Evolutionary conservation across 345 rosid species (phyloP).

Genomic region (Populus alba): DNA sequence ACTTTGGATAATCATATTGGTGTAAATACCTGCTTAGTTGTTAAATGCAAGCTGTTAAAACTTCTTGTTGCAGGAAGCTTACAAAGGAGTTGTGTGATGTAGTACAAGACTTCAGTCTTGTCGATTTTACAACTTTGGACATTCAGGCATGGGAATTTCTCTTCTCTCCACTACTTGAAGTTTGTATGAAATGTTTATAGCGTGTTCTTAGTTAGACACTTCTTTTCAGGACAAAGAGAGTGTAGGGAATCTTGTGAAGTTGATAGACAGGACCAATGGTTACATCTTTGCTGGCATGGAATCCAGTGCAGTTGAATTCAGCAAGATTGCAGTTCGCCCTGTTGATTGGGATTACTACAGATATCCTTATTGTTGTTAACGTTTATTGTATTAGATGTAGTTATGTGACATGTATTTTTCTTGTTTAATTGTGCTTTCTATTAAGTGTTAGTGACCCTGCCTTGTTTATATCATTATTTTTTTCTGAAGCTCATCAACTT

Average conservation of each 20-base stretch:
- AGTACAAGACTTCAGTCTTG: constrained; percentile 65
- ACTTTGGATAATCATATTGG: not conserved
- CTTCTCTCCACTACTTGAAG: not conserved
- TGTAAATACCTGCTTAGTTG: no score
- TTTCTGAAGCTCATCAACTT: not conserved
- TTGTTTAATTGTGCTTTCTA: not conserved
- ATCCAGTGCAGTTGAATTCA: constrained; percentile 82
- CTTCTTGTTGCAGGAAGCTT: constrained; percentile 59
- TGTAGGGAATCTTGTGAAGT: constrained; percentile 75
- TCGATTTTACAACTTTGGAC: constrained; percentile 73
- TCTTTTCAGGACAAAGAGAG: constrained; percentile 77
- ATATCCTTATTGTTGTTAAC: constrained; percentile 56
- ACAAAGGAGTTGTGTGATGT: constrained; percentile 73
- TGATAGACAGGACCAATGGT: constrained; percentile 82
- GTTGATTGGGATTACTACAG: constrained; percentile 85
- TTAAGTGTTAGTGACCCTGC: not conserved
- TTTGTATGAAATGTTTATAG: constrained; percentile 6
- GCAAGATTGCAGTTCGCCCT: constrained; percentile 79
- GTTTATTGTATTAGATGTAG: not conserved
- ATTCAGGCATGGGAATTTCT: constrained; percentile 58
- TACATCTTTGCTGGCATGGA: constrained; percentile 76
- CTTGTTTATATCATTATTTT: not conserved
- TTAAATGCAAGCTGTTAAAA: constrained; percentile 1
- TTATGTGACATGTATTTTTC: not conserved
- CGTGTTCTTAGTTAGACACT: not conserved